These are phyloP conservation scores for Aspergillus viridinutans DNA, from an alignment of 2,329 filamentous ascomycete genomes.

Conservation along the genomic window DNA sequence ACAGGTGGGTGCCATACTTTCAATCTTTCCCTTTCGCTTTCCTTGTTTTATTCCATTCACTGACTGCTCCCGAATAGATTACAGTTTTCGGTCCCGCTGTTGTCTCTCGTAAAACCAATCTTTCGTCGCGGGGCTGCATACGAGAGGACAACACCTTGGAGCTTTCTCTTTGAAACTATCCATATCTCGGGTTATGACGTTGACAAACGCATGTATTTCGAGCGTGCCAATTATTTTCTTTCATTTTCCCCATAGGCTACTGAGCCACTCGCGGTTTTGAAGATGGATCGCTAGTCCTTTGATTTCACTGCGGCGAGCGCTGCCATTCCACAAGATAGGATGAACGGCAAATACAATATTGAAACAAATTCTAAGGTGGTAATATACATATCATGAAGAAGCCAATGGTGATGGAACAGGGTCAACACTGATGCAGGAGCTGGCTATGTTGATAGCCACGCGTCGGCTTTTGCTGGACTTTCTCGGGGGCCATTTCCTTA, in stretches of 20 bases:
- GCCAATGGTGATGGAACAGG: neutral
- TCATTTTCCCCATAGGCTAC: neutral
- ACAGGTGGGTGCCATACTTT: slow-evolving; percentile 51
- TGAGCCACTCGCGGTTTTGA: neutral
- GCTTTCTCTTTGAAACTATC: slow-evolving; percentile 27
- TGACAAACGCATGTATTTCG: neutral
- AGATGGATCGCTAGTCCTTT: neutral
- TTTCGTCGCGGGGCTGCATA: slow-evolving; percentile 63
- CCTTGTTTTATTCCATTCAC: slow-evolving; percentile 3
- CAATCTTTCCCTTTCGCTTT: neutral
- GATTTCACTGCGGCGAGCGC: neutral
- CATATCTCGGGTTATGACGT: neutral
- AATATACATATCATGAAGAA: slow-evolving; percentile 19
- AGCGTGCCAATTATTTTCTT: neutral
- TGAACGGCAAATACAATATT: slow-evolving; percentile 19
- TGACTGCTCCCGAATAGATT: slow-evolving; percentile 49
- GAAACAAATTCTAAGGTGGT: slow-evolving; percentile 14
- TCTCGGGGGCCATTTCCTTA: slow-evolving; percentile 15
- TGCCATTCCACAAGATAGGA: slow-evolving; percentile 7
- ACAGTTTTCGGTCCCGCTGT: slow-evolving; percentile 70
- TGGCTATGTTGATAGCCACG: slow-evolving; percentile 17
- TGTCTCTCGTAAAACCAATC: slow-evolving; percentile 58
- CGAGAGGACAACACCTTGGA: slow-evolving; percentile 70
- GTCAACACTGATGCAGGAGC: slow-evolving; percentile 11
- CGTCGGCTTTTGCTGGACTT: slow-evolving; percentile 14